Base-by-base conservation (phyloP, 345 rosid species). In the Gossypium arboreum region DNA sequence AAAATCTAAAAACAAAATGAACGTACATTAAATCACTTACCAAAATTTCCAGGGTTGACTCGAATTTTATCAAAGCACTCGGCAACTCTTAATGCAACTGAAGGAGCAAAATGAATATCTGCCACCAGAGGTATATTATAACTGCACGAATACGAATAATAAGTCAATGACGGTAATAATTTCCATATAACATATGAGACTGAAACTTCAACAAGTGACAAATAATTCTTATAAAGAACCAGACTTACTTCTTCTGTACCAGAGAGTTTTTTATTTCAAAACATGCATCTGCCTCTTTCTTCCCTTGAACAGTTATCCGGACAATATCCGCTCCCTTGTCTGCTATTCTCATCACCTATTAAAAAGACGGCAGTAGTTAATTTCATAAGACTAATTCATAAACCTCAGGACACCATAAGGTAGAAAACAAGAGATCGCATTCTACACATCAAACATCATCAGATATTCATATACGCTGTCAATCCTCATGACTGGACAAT, bases 61-160 rank as follows among this genome's bases (percentile, higher is more conserved):
- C 97, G 98, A 79, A 95, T 95, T 81, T 95, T 95, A 74, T 95
- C 98, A 76, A 95, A 95, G 86, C 99, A 95, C 81, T 95, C 99
- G 73, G 96, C 89, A 29, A 93, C 97, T 62, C 98, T 82, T 65
- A 95, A 73, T 39, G 99, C 99, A 75, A 95, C 87, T 20, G 93
- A 18, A 79, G 99, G 99, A 44, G 99, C 98, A 79, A 95, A 95
- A 85, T 93, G 99, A 75, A 95, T 93, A 83, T 95, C 99, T 43
- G 99, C 99, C 73, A 95, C 99, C 78, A 95, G 82, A 2, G 99
- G 99, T 73, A 95, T 91, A 79, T 91, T 86, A 86, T 93, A 95
- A 80, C 99, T 95, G 92, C 83, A 81, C 39, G 65, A 81, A 85
- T 12, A 81, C 43, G 65, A 81, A 85, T 12, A 61, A 22, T 66